Conservation (phyloP, 2,329 filamentous ascomycete species). For the Nemania sp. region DNA sequence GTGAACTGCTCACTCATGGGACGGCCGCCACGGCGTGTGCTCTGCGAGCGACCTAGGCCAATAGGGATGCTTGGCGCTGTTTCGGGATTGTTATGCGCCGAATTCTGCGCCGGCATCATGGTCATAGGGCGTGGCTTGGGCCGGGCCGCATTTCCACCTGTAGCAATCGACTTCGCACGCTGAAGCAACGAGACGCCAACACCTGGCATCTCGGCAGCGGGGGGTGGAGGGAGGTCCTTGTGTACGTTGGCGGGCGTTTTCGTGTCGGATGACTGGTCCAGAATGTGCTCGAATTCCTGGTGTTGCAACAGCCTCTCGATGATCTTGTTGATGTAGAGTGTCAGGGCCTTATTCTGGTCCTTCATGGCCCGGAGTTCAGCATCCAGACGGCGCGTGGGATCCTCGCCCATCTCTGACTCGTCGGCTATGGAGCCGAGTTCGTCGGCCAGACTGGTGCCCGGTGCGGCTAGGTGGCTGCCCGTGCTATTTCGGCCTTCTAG, state of each 20-base stretch:
- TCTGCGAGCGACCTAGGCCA: conserved; percentile 56
- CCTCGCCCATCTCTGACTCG: conserved; percentile 59
- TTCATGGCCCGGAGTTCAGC: conserved; percentile 76
- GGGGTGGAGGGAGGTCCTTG: conserved; percentile 83
- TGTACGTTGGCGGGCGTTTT: conserved; percentile 63
- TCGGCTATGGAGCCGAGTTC: conserved; percentile 75
- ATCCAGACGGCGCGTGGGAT: conserved; percentile 72
- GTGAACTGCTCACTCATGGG: conserved; percentile 68
- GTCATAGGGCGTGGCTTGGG: conserved; percentile 60
- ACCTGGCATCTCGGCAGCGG: conserved; percentile 54
- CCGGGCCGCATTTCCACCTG: conserved; percentile 41
- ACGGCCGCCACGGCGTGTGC: conserved; percentile 54
- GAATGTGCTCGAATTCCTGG: conserved; percentile 91
- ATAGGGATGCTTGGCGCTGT: conserved; percentile 79
- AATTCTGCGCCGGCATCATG: conserved; percentile 51
- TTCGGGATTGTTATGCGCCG: conserved; percentile 65
- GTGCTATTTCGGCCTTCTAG: conserved; percentile 57
- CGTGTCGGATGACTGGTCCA: conserved; percentile 75
- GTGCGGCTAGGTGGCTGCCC: conserved; percentile 34
- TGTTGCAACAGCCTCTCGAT: conserved; percentile 93
- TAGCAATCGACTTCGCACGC: conserved; percentile 64
- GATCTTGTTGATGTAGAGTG: conserved; percentile 98
- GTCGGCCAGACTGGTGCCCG: conserved; percentile 72
- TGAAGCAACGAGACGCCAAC: conserved; percentile 56
- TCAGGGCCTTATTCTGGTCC: conserved; percentile 96